A percentile compares a stretch with the other conserved stretches of the same genome.
Conservation (phyloP, 345 rosid species). For the Brassica nigra region DNA sequence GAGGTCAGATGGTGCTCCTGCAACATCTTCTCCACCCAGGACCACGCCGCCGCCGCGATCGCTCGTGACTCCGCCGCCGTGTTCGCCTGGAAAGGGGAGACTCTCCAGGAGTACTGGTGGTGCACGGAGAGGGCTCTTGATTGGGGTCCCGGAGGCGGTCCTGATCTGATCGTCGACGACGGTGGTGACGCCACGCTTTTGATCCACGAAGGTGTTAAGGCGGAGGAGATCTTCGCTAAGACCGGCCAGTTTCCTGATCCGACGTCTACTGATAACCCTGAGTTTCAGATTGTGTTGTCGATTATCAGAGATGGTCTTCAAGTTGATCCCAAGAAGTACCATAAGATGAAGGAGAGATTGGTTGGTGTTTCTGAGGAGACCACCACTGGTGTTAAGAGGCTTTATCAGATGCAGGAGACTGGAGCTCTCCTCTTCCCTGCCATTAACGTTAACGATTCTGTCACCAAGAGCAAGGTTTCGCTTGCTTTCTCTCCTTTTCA, state of each 20-base stretch:
- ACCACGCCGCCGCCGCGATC: constrained; percentile 91
- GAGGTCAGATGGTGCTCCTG: constrained; percentile 98
- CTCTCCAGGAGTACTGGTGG: constrained; percentile 98
- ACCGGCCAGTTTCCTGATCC: constrained; percentile 75
- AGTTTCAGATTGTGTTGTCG: constrained; percentile 65
- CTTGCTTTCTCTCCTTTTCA: background rate
- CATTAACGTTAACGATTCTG: constrained; percentile 73
- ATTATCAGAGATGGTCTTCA: constrained; percentile 64
- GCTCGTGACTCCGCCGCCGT: constrained; percentile 93
- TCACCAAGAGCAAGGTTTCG: constrained; percentile 72
- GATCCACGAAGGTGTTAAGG: constrained; percentile 94
- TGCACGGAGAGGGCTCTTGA: constrained; percentile 94
- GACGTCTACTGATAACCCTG: constrained; percentile 50
- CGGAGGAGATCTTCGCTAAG: constrained; percentile 76
- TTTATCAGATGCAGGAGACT: constrained; percentile 67
- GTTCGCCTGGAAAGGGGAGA: constrained; percentile 97
- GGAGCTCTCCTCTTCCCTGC: constrained; percentile 71
- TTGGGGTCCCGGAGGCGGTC: constrained; percentile 92
- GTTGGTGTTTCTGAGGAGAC: constrained; percentile 89
- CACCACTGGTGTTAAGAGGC: constrained; percentile 84
- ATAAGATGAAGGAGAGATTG: constrained; percentile 74
- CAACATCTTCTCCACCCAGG: constrained; percentile 96
- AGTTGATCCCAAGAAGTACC: constrained; percentile 66
- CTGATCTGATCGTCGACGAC: constrained; percentile 86
- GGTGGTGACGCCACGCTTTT: constrained; percentile 94